Percentiles rank a stretch among this genome's conserved stretches.
phyloP scores from a whole-genome alignment of 306 rosid genomes.

The Vigna unguiculata region DNA sequence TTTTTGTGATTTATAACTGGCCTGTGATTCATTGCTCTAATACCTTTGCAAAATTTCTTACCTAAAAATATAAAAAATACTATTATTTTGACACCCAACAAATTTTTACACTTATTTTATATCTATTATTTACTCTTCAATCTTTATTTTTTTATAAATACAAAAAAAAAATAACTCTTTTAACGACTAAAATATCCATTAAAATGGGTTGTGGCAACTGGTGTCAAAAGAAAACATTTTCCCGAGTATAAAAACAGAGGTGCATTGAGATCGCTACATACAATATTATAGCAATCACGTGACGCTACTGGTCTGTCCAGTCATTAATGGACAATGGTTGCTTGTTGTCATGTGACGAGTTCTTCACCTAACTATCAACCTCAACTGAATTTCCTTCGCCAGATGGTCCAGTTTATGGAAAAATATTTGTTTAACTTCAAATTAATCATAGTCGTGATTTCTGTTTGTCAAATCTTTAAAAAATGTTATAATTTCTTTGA shows the following conservation, averaged over 20 bases:
- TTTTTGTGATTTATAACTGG: not conserved
- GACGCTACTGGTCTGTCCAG: not conserved
- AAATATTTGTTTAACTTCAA: not conserved
- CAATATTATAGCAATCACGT: slow-evolving; percentile 5
- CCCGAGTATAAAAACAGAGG: not conserved
- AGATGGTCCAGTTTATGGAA: not conserved
- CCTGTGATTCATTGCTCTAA: not conserved
- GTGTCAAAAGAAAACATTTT: too few relatives aligned
- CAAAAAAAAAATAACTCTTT: too few relatives aligned
- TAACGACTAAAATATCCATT: too few relatives aligned
- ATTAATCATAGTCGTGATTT: not conserved
- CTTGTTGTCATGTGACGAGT: not conserved
- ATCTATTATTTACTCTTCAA: too few relatives aligned
- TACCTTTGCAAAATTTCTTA: not conserved
- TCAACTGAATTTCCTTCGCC: not conserved
- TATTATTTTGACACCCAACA: too few relatives aligned
- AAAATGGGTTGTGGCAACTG: too few relatives aligned
- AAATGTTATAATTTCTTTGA: not conserved
- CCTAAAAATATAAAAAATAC: not conserved
- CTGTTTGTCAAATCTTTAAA: not conserved
- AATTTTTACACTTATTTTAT: too few relatives aligned
- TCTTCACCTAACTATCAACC: not conserved
- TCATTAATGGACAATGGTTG: not conserved
- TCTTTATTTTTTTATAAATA: too few relatives aligned
- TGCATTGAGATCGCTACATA: slow-evolving; percentile 22